Percentiles rank a stretch among this genome's conserved stretches.
Conservation (phyloP, 164 flowering plant species). For the Annona squamosa region DNA sequence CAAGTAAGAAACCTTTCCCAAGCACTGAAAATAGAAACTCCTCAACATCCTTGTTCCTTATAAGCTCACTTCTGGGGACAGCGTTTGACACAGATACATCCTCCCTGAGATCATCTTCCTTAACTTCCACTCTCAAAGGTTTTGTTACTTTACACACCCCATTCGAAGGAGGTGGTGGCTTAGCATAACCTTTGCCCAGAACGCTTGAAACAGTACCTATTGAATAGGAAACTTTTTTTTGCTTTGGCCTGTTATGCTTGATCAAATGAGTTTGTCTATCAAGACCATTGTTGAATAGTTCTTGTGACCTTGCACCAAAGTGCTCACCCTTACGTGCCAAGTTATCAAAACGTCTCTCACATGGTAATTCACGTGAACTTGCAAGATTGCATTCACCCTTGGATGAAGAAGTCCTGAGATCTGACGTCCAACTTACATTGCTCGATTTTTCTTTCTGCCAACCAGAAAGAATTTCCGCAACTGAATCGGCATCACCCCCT, state of each 20-base stretch:
- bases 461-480: slow-evolving; percentile 36
- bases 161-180: slow-evolving; percentile 15
- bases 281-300: slow-evolving; percentile 5
- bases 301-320: slow-evolving; percentile 8
- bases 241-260: slow-evolving; percentile 27
- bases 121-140: slow-evolving; percentile 28
- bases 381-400: slow-evolving; percentile 11
- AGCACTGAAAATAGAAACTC: slow-evolving; percentile 54
- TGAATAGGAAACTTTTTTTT: slow-evolving; percentile 33
- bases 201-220: slow-evolving; percentile 41
- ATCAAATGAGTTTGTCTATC: slow-evolving; percentile 12
- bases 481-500: slow-evolving; percentile 31
- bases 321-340: slow-evolving; percentile 13
- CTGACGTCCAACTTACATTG: not conserved
- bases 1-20: slow-evolving; percentile 52
- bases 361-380: slow-evolving; percentile 5
- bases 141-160: slow-evolving; percentile 22
- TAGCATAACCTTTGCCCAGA: slow-evolving; percentile 40
- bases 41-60: slow-evolving; percentile 36
- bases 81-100: slow-evolving; percentile 11
- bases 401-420: not conserved
- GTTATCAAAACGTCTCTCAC: too few species aligned
- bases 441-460: slow-evolving; percentile 15
- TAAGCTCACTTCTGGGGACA: slow-evolving; percentile 7
- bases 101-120: slow-evolving; percentile 13